These are phyloP conservation scores for Vigna trinervia DNA, from an alignment of 306 rosid species.

Conservation along the genomic window DNA sequence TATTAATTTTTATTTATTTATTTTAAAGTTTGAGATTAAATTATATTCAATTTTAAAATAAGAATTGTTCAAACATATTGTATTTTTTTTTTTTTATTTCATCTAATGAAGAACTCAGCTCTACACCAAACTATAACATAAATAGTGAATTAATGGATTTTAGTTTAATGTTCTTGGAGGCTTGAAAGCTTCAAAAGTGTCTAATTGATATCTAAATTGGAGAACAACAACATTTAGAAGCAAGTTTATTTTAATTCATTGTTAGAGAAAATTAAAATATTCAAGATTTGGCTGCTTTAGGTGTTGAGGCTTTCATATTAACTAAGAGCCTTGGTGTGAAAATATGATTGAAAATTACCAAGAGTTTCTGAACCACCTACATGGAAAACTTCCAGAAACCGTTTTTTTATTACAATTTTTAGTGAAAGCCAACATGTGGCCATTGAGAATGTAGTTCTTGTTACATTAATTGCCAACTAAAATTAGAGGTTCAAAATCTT, in stretches of 20 bases:
- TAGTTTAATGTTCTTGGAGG: conserved; percentile 27
- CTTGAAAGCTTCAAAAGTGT: conserved; percentile 61
- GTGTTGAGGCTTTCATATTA: conserved; percentile 55
- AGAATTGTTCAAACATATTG: too few relatives aligned
- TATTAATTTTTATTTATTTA: too few relatives aligned
- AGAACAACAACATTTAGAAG: conserved; percentile 57
- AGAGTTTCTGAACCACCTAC: conserved; percentile 55
- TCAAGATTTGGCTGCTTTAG: conserved; percentile 66
- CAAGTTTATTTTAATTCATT: conserved; percentile 55
- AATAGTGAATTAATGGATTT: too few relatives aligned
- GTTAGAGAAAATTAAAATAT: conserved; percentile 53
- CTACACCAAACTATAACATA: too few relatives aligned
- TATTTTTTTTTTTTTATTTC: too few relatives aligned
- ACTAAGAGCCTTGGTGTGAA: conserved; percentile 40
- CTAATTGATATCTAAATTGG: conserved; percentile 65
- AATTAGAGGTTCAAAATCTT: conserved; percentile 52
- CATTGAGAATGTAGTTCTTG: conserved; percentile 74
- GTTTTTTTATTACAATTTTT: conserved; percentile 44
- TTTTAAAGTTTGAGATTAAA: too few relatives aligned
- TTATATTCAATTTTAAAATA: too few relatives aligned
- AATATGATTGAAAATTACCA: conserved; percentile 51
- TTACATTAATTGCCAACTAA: conserved; percentile 63
- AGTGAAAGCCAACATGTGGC: conserved; percentile 60
- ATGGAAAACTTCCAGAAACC: conserved; percentile 60
- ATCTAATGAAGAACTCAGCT: too few relatives aligned